Base-by-base conservation (phyloP, 441 rosid genomes). In the Capsella rubella region DNA sequence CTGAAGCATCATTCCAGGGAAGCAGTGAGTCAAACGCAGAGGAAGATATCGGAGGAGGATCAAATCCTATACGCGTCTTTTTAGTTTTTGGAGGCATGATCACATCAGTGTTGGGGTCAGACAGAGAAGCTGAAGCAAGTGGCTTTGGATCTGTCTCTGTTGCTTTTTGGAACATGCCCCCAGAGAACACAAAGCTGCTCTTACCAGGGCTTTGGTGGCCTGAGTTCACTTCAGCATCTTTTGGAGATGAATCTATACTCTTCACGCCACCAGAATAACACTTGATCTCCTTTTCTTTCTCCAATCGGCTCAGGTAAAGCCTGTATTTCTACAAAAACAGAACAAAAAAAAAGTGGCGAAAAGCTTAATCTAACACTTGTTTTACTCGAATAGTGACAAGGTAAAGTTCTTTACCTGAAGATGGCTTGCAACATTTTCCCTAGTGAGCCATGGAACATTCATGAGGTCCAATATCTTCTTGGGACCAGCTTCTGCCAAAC, bases 391-490 rank as follows among this genome's bases (percentile, higher is more conserved):
- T 25, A 14, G 55, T 3, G 39, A 55, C 29, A 28, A 70, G 54
- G 61, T 76, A 57, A 71, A 46, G 64, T 57, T 63, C 25, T 54
- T 54, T 79, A 89, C 95, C 86, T 89, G 95, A 35, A 89, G 82
- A 69, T 89, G 95, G 80, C 95, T 89, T n/a, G 95, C 95, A 25
- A 89, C 88, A 40, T 87, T 89, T 80, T 89, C 95, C 46, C 95
- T 82, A 8, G 90, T 86, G 81, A 89, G 68, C 92, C 95, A 84
- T 8, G 88, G 88, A 53, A 89, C 89, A 67, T 87, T 85, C 95
- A 89, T 89, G 84, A 87, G 82, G 61, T 89, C 92, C 27, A 89
- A 86, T 71, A 89, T 89, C 80, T 85, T 87, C 81, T 89, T 89
- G 32, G 95, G 95, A 69, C 90, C 89, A 59, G 87, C 92, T 77